A percentile compares a stretch with the other conserved stretches of the same genome.
Evolutionary conservation across 2,329 filamentous ascomycete genomes (phyloP).

Genomic region (Xylariaceae sp.): DNA sequence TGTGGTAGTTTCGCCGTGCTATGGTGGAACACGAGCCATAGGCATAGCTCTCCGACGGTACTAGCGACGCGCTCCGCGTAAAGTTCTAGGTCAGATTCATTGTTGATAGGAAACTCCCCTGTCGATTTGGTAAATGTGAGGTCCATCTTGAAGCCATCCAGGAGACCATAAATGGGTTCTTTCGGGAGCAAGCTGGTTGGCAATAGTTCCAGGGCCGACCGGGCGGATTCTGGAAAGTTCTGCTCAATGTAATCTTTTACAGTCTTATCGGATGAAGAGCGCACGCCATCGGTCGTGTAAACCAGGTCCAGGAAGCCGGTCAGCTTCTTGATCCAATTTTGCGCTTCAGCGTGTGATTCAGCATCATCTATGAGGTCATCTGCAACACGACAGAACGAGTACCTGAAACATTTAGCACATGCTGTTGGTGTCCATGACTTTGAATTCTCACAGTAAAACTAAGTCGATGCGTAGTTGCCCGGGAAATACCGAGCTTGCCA

Average conservation of each 20-base stretch:
- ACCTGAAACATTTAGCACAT: constrained; percentile 35
- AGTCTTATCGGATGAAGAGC: constrained; percentile 17
- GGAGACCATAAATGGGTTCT: constrained; percentile 57
- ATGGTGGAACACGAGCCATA: constrained; percentile 63
- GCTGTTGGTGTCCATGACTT: not conserved
- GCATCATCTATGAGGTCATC: constrained; percentile 71
- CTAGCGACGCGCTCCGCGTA: constrained; percentile 69
- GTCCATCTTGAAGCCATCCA: constrained; percentile 67
- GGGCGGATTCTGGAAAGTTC: constrained; percentile 48
- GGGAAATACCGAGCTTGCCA: constrained; percentile 66
- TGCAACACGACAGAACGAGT: constrained; percentile 69
- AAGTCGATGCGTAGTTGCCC: constrained; percentile 65
- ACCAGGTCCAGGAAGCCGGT: constrained; percentile 51
- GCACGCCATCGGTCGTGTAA: constrained; percentile 33
- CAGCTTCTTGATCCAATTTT: constrained; percentile 55
- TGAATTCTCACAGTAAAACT: constrained; percentile 50
- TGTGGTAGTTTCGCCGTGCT: constrained; percentile 28
- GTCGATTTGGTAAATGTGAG: constrained; percentile 43
- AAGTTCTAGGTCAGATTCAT: constrained; percentile 52
- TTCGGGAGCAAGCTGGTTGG: constrained; percentile 53
- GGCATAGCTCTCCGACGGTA: constrained; percentile 65
- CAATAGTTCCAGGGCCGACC: constrained; percentile 54
- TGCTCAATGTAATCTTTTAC: constrained; percentile 34
- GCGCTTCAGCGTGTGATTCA: constrained; percentile 44
- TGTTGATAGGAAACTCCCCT: constrained; percentile 49